phyloP scores from a whole-genome alignment of 75 land plant species.

The Pinus tabuliformis region DNA sequence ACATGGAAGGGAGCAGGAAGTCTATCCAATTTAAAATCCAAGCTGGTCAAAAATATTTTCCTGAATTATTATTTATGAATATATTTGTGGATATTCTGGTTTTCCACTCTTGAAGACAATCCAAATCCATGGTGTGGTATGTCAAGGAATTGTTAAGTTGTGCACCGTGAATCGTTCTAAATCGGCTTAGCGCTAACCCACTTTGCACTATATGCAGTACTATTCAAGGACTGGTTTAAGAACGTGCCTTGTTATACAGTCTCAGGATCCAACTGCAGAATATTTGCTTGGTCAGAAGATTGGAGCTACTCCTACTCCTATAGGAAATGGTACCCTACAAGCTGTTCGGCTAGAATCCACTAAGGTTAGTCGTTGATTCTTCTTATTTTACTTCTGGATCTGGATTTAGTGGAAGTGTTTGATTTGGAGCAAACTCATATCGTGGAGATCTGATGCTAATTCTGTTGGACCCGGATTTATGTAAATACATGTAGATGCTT shows the following conservation, averaged over 20 bases:
- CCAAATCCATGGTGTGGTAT: not conserved
- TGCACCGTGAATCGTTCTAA: not conserved
- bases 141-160: not conserved
- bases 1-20: too few species aligned
- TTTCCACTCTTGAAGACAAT: not conserved
- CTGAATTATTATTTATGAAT: not conserved
- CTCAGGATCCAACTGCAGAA: constrained; percentile 87
- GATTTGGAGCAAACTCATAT: not conserved
- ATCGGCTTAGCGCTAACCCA: not conserved
- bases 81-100: not conserved
- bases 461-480: constrained; percentile 1
- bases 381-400: not conserved
- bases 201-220: constrained; percentile 43
- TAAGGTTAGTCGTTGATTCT: constrained; percentile 38
- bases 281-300: constrained; percentile 67
- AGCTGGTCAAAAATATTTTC: not conserved
- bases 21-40: not conserved
- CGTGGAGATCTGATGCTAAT: constrained; percentile 3
- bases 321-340: constrained; percentile 47
- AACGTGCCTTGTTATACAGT: constrained; percentile 82
- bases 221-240: constrained; percentile 74
- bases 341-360: constrained; percentile 82
- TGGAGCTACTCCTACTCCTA: constrained; percentile 39
- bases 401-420: not conserved
- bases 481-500: constrained; percentile 57